Base-by-base conservation (phyloP, 345 rosid genomes). In the Eutrema heterophyllum region DNA sequence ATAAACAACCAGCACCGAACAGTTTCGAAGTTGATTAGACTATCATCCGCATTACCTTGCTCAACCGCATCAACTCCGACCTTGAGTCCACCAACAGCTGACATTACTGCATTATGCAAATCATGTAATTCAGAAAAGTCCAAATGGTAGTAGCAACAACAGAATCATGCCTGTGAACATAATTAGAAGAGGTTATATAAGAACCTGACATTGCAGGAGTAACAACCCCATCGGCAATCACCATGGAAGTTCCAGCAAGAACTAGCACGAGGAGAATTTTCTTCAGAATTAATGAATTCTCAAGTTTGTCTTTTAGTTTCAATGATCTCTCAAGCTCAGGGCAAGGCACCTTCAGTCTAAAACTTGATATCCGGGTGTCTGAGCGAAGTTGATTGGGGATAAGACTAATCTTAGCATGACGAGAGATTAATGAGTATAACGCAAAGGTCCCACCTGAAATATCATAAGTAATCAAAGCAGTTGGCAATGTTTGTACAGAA, bases 191-290 rank as follows among this genome's bases (percentile, higher is more conserved):
- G 41, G 7, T 58, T 39, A 16, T 53, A 32, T 52, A 53, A 78
- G 60, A 84, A 96, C 99, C 99, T 92, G 99, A 92, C 99, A 96
- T 89, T 73, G 96, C 98, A 41, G 98, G 98, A 9, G 99, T 96
- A 61, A 96, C 85, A 83, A 86, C 97, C 57, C 97, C 99, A 87
- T 92, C 97, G 18, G 97, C 99, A 72, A 96, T 89, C 72, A 96
- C 93, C 99, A 96, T 90, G 65, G 98, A 80, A 70, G 99, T 96
- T 73, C 99, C 97, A 57, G 90, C 98, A 83, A 92, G 98, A 60
- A 96, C 98, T 71, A 96, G 73, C 58, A 85, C 82, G 79, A 96
- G 86, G 61, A 92, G 92, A 78, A 92, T 57, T 84, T 81, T 89
- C 84, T 96, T 96, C 76, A 90, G 64, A 49, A 89, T 45, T 74